Evolutionary conservation across 805 yeast species (phyloP), one percentile per base, ranked within the genome.

Genomic region (Kurtzmaniella cleridarum): DNA sequence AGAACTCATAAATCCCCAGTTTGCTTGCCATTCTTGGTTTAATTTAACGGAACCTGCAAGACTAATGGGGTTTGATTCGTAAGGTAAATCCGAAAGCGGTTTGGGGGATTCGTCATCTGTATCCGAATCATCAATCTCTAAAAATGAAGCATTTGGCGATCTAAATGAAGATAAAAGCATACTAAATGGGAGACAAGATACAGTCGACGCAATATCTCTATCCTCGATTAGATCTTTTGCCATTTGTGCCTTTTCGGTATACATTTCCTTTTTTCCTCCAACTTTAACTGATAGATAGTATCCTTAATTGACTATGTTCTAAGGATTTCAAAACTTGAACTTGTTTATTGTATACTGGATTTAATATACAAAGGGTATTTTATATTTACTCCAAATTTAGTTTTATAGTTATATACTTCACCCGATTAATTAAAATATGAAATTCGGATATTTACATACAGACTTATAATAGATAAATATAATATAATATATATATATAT

Each of bases 1-100:
- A n/a, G 81, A 76, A 53, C 79, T 77, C 32, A 80, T 20, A 3
- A 30, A 8, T 5, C 16, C 31, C 14, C 14, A 28, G 8, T 7
- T 13, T 15, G 8, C 7, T 12, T 27, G 4, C 14, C 30, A 12
- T 12, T 12, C n/a, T 12, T 13, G 14, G 5, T 13, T 27, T 11
- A 27, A 9, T 13, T 12, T 4, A 6, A 8, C 34, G 6, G 46
- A 39, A 9, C 17, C 28, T 3, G 40, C 12, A 12, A 46, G 32
- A 6, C 34, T 27, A 5, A 38, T 34, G 3, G 48, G 41, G 16
- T 42, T 38, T 10, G 33, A 40, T 5, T 38, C 38, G 35, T 53
- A 46, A 0, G 67, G 68, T 29, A 62, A 44, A 17, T 58, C 61
- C 0, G 55, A 55, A 13, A 60, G 44, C 2, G 45, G 40, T 11